phyloP scores from a whole-genome alignment of 192 early-diverging fungal species.

The Entomortierella lignicola region DNA sequence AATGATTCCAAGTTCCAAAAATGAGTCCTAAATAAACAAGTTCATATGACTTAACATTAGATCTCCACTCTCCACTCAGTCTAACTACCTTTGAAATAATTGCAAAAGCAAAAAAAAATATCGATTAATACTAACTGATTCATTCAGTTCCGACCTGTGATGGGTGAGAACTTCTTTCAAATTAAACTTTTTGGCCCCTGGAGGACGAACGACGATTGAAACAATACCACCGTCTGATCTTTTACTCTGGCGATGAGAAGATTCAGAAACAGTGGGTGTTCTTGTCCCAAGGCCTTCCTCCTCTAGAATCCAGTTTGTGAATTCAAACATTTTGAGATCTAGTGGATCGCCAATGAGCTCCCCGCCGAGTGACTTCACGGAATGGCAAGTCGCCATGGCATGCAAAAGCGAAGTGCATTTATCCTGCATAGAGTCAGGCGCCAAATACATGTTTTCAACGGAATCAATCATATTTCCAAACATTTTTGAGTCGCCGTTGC shows the following conservation, averaged over 20 bases:
- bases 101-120: neutral
- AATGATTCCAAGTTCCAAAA: constrained; percentile 82
- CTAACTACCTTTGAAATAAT: neutral
- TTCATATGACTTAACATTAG: neutral
- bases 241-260: constrained; percentile 5
- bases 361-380: constrained; percentile 91
- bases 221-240: constrained; percentile 58
- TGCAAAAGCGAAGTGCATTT: constrained; percentile 56
- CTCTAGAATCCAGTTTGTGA: constrained; percentile 93
- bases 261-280: constrained; percentile 16
- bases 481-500: constrained; percentile 53
- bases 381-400: constrained; percentile 84
- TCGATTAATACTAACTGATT: constrained; percentile 18
- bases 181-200: constrained; percentile 70
- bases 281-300: constrained; percentile 72
- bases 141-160: constrained; percentile 20
- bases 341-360: constrained; percentile 95
- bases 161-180: constrained; percentile 56
- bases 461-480: constrained; percentile 22
- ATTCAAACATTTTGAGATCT: constrained; percentile 98
- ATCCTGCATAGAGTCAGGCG: constrained; percentile 29
- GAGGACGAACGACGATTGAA: constrained; percentile 90
- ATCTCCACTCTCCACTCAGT: neutral
- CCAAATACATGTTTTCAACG: constrained; percentile 5
- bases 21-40: constrained; percentile 19